Percentiles rank a stretch among this genome's conserved stretches.
phyloP scores from a whole-genome alignment of 2,329 filamentous ascomycete genomes.

The Thelonectria discophora region DNA sequence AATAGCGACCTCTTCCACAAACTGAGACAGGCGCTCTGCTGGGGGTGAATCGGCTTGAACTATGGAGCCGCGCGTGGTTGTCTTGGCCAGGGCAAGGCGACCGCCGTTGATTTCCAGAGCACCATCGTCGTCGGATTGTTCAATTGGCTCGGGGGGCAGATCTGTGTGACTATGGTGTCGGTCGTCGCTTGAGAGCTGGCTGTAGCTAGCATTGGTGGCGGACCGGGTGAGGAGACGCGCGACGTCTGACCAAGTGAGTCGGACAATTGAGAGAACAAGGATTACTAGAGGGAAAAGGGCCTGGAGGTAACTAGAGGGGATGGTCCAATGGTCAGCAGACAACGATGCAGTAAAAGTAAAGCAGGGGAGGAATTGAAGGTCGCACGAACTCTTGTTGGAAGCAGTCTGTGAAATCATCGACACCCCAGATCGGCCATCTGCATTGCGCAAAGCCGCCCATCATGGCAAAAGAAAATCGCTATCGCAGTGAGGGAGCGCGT shows the following conservation, averaged over 20 bases:
- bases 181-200: slow-evolving; percentile 57
- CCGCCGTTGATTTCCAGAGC: slow-evolving; percentile 65
- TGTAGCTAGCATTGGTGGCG: slow-evolving; percentile 62
- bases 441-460: slow-evolving; percentile 62
- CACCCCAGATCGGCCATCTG: slow-evolving; percentile 66
- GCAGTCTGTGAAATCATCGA: slow-evolving; percentile 71
- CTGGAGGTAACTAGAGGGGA: slow-evolving; percentile 56
- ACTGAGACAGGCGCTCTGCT: slow-evolving; percentile 74
- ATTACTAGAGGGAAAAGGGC: slow-evolving; percentile 80
- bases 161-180: slow-evolving; percentile 59
- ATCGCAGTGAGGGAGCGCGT: slow-evolving; percentile 21
- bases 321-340: slow-evolving; percentile 27
- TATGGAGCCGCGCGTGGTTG: slow-evolving; percentile 68
- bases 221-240: slow-evolving; percentile 61
- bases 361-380: slow-evolving; percentile 8
- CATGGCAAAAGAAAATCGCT: slow-evolving; percentile 34
- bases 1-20: slow-evolving; percentile 80
- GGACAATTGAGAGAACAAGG: slow-evolving; percentile 74
- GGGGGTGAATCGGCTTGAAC: slow-evolving; percentile 80
- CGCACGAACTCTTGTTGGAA: slow-evolving; percentile 72
- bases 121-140: slow-evolving; percentile 69
- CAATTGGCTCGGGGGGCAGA: slow-evolving; percentile 58
- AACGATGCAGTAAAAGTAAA: neutral
- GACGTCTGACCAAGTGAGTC: slow-evolving; percentile 68
- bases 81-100: slow-evolving; percentile 66